These are phyloP conservation scores for Paulownia fortunei DNA, from an alignment of 257 asterid species.

Conservation along the genomic window DNA sequence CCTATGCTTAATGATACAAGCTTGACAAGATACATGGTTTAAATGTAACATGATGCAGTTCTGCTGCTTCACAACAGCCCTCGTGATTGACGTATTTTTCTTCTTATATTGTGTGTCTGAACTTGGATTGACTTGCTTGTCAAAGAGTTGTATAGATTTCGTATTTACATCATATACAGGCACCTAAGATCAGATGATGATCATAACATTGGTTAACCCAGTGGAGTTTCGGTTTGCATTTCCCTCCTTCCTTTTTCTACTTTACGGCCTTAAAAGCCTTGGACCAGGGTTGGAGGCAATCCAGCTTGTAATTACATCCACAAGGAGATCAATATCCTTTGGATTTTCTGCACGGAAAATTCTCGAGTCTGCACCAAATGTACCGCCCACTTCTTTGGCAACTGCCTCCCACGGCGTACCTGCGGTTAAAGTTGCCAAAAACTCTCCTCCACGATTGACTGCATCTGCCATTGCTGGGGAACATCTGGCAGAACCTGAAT, in stretches of 20 bases:
- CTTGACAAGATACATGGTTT: too few species aligned
- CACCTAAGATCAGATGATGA: neutral
- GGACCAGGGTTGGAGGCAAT: conserved; percentile 68
- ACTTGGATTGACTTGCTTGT: neutral
- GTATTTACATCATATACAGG: neutral
- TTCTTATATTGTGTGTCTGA: neutral
- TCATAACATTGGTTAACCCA: neutral
- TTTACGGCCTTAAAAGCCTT: conserved; percentile 47
- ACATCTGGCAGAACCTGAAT: conserved; percentile 87
- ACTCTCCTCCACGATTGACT: conserved; percentile 86
- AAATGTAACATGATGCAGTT: neutral
- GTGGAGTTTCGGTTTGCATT: neutral
- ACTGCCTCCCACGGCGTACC: conserved; percentile 98
- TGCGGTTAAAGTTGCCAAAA: conserved; percentile 72
- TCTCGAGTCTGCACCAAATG: conserved; percentile 60
- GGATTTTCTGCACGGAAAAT: conserved; percentile 58
- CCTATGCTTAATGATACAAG: too few species aligned
- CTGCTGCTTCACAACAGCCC: too few species aligned
- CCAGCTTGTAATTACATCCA: conserved; percentile 71
- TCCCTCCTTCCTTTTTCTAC: neutral
- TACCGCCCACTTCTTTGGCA: conserved; percentile 75
- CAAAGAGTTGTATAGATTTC: neutral
- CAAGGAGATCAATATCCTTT: conserved; percentile 73
- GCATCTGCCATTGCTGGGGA: conserved; percentile 96
- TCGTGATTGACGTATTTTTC: too few species aligned